phyloP scores from a whole-genome alignment of 129 eudicot species.

The Erigeron canadensis region DNA sequence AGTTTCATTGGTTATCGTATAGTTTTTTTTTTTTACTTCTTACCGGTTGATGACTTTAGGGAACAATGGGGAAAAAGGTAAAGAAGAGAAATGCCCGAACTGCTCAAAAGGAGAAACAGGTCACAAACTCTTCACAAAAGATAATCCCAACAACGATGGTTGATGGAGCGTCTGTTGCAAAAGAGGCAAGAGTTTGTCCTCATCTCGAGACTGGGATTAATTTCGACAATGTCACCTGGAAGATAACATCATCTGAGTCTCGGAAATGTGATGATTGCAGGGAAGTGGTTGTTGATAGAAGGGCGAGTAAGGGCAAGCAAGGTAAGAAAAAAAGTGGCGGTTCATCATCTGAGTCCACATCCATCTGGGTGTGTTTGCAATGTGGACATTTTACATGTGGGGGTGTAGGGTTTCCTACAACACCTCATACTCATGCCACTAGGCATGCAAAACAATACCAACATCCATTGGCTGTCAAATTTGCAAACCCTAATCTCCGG shows the following conservation, averaged over 20 bases:
- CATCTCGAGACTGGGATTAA: slow-evolving; percentile 62
- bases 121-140: slow-evolving; percentile 34
- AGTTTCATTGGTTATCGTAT: background rate
- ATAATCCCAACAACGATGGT: slow-evolving; percentile 17
- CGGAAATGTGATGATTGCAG: slow-evolving; percentile 82
- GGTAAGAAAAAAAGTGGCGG: slow-evolving; percentile 61
- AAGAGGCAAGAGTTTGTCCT: slow-evolving; percentile 55
- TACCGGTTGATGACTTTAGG: slow-evolving; percentile 31
- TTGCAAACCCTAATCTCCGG: slow-evolving; percentile 60
- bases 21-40: background rate
- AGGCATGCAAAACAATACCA: slow-evolving; percentile 59
- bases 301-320: slow-evolving; percentile 60
- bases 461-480: slow-evolving; percentile 67
- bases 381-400: slow-evolving; percentile 90
- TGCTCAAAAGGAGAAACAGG: slow-evolving; percentile 59
- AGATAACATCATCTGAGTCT: slow-evolving; percentile 41
- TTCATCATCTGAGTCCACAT: slow-evolving; percentile 47
- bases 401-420: slow-evolving; percentile 74
- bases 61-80: slow-evolving; percentile 69
- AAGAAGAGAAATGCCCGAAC: slow-evolving; percentile 59
- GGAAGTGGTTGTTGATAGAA: slow-evolving; percentile 50
- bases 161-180: slow-evolving; percentile 31
- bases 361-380: slow-evolving; percentile 80
- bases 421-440: slow-evolving; percentile 69
- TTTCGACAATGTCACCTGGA: slow-evolving; percentile 47